Conservation (phyloP, 2,329 filamentous ascomycete species). For the Penicillium sp. region DNA sequence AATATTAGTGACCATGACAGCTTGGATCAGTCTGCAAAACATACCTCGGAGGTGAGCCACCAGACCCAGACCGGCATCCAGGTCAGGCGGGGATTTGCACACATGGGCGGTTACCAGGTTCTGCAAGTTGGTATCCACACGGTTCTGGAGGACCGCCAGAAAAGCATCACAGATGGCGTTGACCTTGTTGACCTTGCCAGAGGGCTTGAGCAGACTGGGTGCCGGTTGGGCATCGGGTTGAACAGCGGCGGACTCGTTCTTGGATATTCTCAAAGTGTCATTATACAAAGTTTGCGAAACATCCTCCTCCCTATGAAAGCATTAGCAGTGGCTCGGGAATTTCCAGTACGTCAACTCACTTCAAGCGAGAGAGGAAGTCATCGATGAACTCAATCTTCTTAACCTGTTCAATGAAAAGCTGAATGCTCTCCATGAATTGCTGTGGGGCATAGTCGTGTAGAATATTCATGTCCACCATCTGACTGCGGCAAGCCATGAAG, state of each 20-base stretch:
- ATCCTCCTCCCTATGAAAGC: conserved; percentile 65
- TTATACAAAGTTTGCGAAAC: conserved; percentile 91
- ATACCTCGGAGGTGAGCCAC: conserved; percentile 64
- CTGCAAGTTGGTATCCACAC: conserved; percentile 65
- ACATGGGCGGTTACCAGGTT: conserved; percentile 94
- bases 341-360: conserved; percentile 48
- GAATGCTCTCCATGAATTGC: conserved; percentile 74
- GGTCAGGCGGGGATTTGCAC: conserved; percentile 84
- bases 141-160: conserved; percentile 60
- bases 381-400: conserved; percentile 79
- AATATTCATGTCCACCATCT: conserved; percentile 97
- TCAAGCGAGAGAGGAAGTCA: conserved; percentile 80
- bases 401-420: conserved; percentile 76
- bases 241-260: conserved; percentile 26
- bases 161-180: conserved; percentile 87
- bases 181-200: conserved; percentile 57
- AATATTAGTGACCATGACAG: conserved; percentile 13
- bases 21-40: conserved; percentile 8
- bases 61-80: conserved; percentile 76
- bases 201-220: conserved; percentile 5
- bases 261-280: conserved; percentile 62
- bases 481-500: conserved; percentile 81
- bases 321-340: conserved; percentile 27
- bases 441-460: conserved; percentile 86
- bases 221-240: conserved; percentile 21